Conservation (phyloP, 148 eudicot species). For the Selenicereus undatus region DNA sequence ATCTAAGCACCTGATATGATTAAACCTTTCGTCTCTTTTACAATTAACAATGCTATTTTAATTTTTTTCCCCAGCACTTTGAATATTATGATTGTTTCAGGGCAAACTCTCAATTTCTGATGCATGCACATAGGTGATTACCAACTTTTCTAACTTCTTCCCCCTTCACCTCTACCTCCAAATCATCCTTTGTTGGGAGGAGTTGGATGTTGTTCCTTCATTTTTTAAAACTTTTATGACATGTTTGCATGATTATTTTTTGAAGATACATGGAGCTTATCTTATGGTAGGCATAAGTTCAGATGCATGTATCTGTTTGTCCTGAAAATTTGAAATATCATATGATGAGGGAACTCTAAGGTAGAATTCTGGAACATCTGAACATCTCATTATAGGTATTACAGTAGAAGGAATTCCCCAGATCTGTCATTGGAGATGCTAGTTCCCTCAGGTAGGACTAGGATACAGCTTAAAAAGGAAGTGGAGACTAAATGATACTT, state of each 20-base stretch:
- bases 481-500: slow-evolving; percentile 20
- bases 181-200: neutral
- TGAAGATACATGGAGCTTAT: neutral
- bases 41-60: neutral
- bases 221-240: neutral
- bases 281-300: neutral
- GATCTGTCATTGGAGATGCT: slow-evolving; percentile 25
- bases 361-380: slow-evolving; percentile 9
- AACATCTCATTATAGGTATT: slow-evolving; percentile 15
- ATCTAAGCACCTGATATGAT: slow-evolving; percentile 22
- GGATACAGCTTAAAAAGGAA: slow-evolving; percentile 17
- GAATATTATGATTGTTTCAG: slow-evolving; percentile 1
- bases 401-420: slow-evolving; percentile 16
- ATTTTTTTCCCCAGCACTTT: neutral
- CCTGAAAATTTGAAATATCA: neutral
- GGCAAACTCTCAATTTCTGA: neutral
- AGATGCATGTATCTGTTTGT: neutral
- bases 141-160: neutral
- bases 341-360: neutral
- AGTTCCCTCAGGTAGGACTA: slow-evolving; percentile 15
- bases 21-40: neutral
- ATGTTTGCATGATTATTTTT: slow-evolving; percentile 6
- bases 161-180: neutral
- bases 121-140: slow-evolving; percentile 10
- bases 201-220: neutral